Base-by-base conservation (phyloP, 306 rosid species). In the Acacia acuminata region DNA sequence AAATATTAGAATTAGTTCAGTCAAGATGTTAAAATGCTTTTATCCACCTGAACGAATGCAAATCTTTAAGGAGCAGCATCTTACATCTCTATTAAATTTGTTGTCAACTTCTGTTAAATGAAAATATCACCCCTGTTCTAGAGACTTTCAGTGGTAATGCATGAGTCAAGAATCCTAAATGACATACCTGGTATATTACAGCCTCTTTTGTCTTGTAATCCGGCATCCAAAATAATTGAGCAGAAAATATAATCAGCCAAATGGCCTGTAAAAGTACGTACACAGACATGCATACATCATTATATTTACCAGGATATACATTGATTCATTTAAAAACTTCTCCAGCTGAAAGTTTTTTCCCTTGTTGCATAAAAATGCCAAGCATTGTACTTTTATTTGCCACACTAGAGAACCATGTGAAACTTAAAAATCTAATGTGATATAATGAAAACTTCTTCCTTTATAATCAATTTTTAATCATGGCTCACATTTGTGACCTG, bases 401-500 rank as follows among this genome's bases (percentile, higher is more conserved):
- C 43, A 56, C 7, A 70, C 47, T 40, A 43, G n/a, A 36, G 32
- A 69, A 10, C 13, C 66, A 8, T 7, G 32, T 17, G 36, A 82
- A 73, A 53, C 58, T 76, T 12, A 71, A 47, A 69, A 44, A 5
- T 24, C 68, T 20, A 85, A 0, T 19, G 40, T 60, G 65, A 73
- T 24, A 78, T 42, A 73, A 7, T 63, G 34, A 42, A n/a, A 79
- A 79, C n/a, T 50, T 50, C 56, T 19, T 25, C 20, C 43, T 63
- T 64, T 44, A 36, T 45, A 64, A 24, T 24, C 61, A 71, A 79
- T 63, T 24, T 34, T 25, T 73, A 65, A 20, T 82, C 56, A 69
- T 72, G 60, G 77, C 30, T 86, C 61, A 66, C 75, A 55, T 43
- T 65, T 22, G 70, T 71, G 72, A 71, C n/a, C 40, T 56, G 8